These are phyloP conservation scores for Cynara cardunculus DNA, from an alignment of 129 eudicot genomes.

Conservation along the genomic window DNA sequence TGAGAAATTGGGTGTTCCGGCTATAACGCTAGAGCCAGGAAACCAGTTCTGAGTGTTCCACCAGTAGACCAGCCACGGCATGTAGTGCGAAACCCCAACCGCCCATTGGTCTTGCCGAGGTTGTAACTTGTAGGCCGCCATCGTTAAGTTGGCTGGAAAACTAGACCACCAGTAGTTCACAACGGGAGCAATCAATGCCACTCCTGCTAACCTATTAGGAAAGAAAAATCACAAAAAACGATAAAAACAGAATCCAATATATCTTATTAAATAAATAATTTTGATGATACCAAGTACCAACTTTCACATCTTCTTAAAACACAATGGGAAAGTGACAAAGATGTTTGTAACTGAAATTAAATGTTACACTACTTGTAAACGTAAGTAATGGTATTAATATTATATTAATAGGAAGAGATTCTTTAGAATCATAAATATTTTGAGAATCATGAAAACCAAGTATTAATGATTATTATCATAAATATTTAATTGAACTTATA, in stretches of 20 bases:
- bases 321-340: not conserved
- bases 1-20: conserved; percentile 48
- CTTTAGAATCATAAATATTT: no score
- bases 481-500: no score
- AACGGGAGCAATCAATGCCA: conserved; percentile 70
- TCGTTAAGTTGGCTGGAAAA: conserved; percentile 48
- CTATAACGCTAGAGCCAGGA: conserved; percentile 57
- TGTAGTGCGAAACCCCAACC: conserved; percentile 57
- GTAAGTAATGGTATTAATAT: no score
- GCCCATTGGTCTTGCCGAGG: conserved; percentile 67
- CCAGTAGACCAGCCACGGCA: conserved; percentile 80
- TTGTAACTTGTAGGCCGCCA: conserved; percentile 57
- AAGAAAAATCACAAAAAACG: not conserved
- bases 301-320: not conserved
- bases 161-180: conserved; percentile 88
- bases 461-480: no score
- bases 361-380: no score
- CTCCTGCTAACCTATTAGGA: conserved; percentile 62
- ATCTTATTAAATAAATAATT: no score
- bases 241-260: no score
- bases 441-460: no score
- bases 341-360: not conserved
- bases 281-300: no score
- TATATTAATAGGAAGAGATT: no score
- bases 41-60: conserved; percentile 84